Evolutionary conservation across 116 monocot species (phyloP).

Genomic region (Thalassia testudinum): DNA sequence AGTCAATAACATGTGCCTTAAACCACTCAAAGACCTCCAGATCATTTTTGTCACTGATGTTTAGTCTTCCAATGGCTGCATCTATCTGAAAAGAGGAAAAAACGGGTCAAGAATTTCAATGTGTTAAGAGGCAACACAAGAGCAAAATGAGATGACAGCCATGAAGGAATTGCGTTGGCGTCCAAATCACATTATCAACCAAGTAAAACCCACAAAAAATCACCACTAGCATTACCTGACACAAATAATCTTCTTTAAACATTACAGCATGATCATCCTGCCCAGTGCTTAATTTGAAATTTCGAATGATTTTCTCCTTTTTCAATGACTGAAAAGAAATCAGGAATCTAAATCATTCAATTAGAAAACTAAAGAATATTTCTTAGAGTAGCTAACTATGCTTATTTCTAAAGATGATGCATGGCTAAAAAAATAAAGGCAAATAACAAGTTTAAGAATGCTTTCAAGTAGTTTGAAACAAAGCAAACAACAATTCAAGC

Average conservation of each 20-base stretch:
- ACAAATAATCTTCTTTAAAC: slow-evolving; percentile 79
- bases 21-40: slow-evolving; percentile 71
- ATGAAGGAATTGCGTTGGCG: no score
- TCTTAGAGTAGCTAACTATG: no score
- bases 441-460: no score
- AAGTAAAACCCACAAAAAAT: no score
- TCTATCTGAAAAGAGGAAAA: slow-evolving; percentile 30
- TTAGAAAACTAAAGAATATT: no score
- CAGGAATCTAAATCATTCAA: no score
- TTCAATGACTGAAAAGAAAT: slow-evolving; percentile 41
- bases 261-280: slow-evolving; percentile 95
- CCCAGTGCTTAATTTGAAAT: slow-evolving; percentile 83
- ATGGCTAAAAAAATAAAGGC: no score
- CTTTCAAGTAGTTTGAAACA: no score
- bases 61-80: slow-evolving; percentile 29
- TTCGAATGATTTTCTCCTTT: slow-evolving; percentile 54
- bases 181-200: no score
- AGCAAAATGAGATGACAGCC: background rate
- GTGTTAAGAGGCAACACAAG: background rate
- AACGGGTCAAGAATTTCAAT: background rate
- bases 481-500: no score
- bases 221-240: slow-evolving; percentile 27
- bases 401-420: no score
- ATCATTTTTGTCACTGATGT: slow-evolving; percentile 13
- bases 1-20: slow-evolving; percentile 47